Evolutionary conservation across 176 grass and related monocot species (phyloP).

Genomic region (Lolium perenne): DNA sequence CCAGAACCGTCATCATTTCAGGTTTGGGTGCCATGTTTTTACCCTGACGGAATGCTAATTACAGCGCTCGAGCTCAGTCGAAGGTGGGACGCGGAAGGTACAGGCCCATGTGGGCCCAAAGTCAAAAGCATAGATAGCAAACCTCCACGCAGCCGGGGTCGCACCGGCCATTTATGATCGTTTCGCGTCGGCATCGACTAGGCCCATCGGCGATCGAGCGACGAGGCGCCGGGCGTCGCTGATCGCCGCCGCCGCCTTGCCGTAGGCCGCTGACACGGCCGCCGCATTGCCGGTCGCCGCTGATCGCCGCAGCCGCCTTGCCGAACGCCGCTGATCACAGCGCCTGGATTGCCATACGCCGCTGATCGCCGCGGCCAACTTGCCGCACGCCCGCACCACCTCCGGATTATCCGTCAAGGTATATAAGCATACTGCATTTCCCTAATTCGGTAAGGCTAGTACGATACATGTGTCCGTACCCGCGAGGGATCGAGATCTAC

Average conservation of each 20-base stretch:
- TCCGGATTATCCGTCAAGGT: conserved; percentile 15
- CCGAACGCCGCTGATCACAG: not conserved
- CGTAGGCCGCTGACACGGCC: not conserved
- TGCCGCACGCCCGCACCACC: not conserved
- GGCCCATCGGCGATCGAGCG: not conserved
- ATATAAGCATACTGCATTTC: not conserved
- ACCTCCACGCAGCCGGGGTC: not conserved
- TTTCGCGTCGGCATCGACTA: not conserved
- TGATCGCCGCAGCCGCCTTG: too few relatives aligned
- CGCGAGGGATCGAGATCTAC: not conserved
- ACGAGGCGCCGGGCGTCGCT: not conserved
- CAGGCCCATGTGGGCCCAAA: not conserved
- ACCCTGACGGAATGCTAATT: not conserved
- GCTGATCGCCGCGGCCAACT: not conserved
- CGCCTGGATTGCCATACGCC: too few relatives aligned
- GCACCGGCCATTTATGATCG: not conserved
- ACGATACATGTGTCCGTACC: not conserved
- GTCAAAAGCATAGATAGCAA: not conserved
- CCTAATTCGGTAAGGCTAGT: not conserved
- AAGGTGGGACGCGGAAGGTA: too few relatives aligned
- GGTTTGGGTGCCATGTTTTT: not conserved
- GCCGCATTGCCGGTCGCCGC: too few relatives aligned
- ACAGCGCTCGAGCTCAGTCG: too few relatives aligned
- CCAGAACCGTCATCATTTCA: not conserved
- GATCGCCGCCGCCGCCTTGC: not conserved